Percentiles rank a stretch among this genome's conserved stretches.
Conservation (phyloP, 768 basidiomycete species). For the Russula sp. region DNA sequence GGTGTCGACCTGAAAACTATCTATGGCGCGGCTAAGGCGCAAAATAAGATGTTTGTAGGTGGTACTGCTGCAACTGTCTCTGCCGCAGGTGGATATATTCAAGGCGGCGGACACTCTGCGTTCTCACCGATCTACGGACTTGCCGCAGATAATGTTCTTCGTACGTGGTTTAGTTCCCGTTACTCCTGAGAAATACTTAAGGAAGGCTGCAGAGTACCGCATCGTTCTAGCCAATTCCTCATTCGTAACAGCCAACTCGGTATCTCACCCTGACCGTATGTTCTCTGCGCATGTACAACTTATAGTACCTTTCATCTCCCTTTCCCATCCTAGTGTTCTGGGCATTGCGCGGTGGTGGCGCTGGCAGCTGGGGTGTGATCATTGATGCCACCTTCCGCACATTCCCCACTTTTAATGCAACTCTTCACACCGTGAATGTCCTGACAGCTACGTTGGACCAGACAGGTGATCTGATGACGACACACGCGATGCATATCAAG, state of each 20-base stretch:
- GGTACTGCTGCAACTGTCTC: constrained; percentile 25
- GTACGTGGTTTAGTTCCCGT: constrained; percentile 6
- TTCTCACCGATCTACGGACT: constrained; percentile 25
- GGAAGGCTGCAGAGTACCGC: not conserved
- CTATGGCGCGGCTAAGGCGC: not conserved
- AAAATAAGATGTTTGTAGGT: not conserved
- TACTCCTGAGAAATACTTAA: not conserved
- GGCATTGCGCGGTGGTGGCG: constrained; percentile 23
- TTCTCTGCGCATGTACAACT: not conserved
- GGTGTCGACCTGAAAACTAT: not conserved
- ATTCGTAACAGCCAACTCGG: not conserved
- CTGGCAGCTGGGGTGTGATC: constrained; percentile 36
- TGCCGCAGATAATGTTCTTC: constrained; percentile 27
- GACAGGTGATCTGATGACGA: constrained; percentile 33
- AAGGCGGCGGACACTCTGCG: constrained; percentile 27
- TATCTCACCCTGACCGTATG: constrained; percentile 14
- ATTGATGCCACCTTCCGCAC: constrained; percentile 34
- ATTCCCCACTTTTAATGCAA: constrained; percentile 32
- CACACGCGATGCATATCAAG: constrained; percentile 20
- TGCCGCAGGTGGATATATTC: constrained; percentile 25
- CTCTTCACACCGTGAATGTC: constrained; percentile 28
- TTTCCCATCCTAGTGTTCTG: constrained; percentile 22
- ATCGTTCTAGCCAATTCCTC: constrained; percentile 14
- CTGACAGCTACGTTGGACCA: constrained; percentile 33
- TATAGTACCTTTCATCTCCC: not conserved